Percentiles rank a stretch among this genome's conserved stretches.
Evolutionary conservation across 2,329 filamentous ascomycete species (phyloP).

Genomic region (Bipolaris sorokiniana): DNA sequence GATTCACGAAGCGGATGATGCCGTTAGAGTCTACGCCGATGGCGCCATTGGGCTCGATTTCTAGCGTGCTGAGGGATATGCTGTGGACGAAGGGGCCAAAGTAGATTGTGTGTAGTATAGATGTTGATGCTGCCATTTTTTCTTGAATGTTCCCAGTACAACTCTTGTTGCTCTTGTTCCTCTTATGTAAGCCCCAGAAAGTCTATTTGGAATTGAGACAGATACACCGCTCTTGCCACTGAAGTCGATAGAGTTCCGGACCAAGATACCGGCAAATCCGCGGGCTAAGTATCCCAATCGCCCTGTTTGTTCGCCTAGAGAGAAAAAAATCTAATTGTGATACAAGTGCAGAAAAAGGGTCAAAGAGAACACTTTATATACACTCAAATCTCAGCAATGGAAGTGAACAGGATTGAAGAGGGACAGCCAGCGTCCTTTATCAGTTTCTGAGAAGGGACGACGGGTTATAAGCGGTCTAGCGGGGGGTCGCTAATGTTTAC

Average conservation of each 20-base stretch:
- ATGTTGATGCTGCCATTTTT: constrained; percentile 42
- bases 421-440: constrained; percentile 19
- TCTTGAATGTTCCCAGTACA: not conserved
- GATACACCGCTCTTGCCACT: not conserved
- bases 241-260: not conserved
- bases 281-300: not conserved
- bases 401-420: not conserved
- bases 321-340: not conserved
- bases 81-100: constrained; percentile 68
- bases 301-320: not conserved
- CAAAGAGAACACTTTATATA: not conserved
- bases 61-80: constrained; percentile 55
- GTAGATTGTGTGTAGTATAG: constrained; percentile 56
- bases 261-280: not conserved
- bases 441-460: constrained; percentile 14
- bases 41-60: constrained; percentile 55
- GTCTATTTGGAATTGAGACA: not conserved
- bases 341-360: not conserved
- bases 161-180: not conserved
- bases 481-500: constrained; percentile 22
- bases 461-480: constrained; percentile 19
- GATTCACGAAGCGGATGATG: constrained; percentile 57
- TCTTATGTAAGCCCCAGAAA: not conserved
- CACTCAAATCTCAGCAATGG: not conserved
- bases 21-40: constrained; percentile 61